Evolutionary conservation across 306 rosid genomes (phyloP).

Genomic region (Hippophae tibetana): DNA sequence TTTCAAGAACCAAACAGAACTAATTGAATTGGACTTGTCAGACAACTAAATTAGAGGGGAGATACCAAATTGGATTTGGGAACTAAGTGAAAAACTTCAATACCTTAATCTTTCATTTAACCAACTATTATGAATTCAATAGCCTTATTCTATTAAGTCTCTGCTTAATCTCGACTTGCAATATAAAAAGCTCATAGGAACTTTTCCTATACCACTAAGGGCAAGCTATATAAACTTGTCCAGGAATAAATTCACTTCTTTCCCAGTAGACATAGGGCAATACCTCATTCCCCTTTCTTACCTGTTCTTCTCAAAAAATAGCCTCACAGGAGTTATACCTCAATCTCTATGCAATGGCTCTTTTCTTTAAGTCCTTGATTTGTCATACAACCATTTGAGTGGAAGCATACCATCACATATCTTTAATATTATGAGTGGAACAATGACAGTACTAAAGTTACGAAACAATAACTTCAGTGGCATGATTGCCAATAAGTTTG

Average conservation of each 20-base stretch:
- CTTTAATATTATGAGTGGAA: no score
- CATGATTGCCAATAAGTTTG: not conserved
- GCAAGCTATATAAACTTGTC: constrained; percentile 14
- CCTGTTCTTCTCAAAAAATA: constrained; percentile 26
- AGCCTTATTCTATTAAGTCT: not conserved
- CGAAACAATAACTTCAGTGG: not conserved
- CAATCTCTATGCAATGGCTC: constrained; percentile 17
- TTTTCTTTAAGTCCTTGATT: constrained; percentile 13
- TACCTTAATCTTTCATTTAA: not conserved
- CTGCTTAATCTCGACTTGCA: constrained; percentile 18
- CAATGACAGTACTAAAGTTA: no score
- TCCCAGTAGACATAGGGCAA: constrained; percentile 1
- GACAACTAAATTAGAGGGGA: not conserved
- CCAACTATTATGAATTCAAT: not conserved
- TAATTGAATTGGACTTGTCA: not conserved
- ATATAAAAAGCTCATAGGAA: constrained; percentile 12
- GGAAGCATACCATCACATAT: no score
- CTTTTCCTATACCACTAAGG: constrained; percentile 2
- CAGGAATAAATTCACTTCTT: no score
- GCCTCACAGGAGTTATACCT: constrained; percentile 9
- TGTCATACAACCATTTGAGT: no score
- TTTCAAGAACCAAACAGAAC: not conserved
- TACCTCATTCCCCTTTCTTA: fast-evolving
- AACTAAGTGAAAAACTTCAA: not conserved
- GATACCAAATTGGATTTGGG: constrained; percentile 6